Evolutionary conservation across 192 early-diverging fungal genomes (phyloP).

Genomic region (Endogone sp.): DNA sequence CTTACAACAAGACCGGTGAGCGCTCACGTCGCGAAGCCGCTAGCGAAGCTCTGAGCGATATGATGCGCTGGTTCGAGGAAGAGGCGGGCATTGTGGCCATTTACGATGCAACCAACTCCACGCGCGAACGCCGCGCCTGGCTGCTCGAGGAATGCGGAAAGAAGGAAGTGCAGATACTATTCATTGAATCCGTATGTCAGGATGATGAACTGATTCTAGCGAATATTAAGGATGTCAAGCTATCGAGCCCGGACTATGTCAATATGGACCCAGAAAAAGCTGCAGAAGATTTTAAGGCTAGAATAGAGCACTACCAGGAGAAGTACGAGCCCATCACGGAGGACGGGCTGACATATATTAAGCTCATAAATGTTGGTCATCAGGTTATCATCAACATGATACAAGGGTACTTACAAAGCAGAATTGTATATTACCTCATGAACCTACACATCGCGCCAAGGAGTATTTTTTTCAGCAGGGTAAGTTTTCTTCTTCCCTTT

Average conservation of each 20-base stretch:
- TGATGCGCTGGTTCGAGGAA: conserved; percentile 88
- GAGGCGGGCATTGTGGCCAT: conserved; percentile 82
- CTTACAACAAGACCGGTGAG: conserved; percentile 67
- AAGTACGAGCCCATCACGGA: conserved; percentile 89
- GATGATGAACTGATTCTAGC: conserved; percentile 80
- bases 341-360: conserved; percentile 77
- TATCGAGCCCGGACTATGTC: conserved; percentile 92
- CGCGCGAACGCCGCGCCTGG: conserved; percentile 69
- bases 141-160: conserved; percentile 68
- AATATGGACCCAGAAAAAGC: conserved; percentile 84
- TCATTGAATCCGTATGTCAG: conserved; percentile 94
- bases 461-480: conserved; percentile 86
- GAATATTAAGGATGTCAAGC: conserved; percentile 96
- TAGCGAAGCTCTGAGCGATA: conserved; percentile 79
- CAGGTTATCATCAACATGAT: conserved; percentile 93
- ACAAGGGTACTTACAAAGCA: conserved; percentile 91
- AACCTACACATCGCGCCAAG: conserved; percentile 96
- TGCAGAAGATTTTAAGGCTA: conserved; percentile 84
- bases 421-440: conserved; percentile 99
- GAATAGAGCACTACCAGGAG: conserved; percentile 91
- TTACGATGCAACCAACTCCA: conserved; percentile 99
- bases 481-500: conserved; percentile 16
- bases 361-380: conserved; percentile 91
- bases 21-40: conserved; percentile 79
- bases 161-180: conserved; percentile 87